These are phyloP conservation scores for Calamus simplicifolius DNA, from an alignment of 176 grass and related monocot genomes.

Conservation along the genomic window DNA sequence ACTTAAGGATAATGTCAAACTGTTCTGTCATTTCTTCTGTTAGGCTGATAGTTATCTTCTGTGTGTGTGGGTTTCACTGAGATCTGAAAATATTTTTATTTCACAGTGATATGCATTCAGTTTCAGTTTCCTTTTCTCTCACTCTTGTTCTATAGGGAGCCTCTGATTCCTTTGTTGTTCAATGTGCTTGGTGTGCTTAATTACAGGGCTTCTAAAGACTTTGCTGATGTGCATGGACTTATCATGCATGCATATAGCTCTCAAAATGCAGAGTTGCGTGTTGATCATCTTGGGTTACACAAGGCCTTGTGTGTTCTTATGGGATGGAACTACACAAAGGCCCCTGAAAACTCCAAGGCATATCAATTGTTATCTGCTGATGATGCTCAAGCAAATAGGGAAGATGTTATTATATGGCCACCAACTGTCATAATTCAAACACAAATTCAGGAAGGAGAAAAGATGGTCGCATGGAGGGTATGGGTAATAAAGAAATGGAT, in stretches of 20 bases:
- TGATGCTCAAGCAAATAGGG: conserved; percentile 73
- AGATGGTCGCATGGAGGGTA: conserved; percentile 78
- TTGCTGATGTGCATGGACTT: conserved; percentile 78
- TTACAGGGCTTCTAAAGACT: conserved; percentile 91
- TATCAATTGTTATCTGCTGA: conserved; percentile 88
- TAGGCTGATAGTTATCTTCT: no score
- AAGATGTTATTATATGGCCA: conserved; percentile 90
- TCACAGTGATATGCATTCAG: no score
- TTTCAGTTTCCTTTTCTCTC: no score
- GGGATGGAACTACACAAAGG: conserved; percentile 89
- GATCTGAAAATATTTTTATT: no score
- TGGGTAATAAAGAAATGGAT: conserved; percentile 98
- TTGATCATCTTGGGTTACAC: conserved; percentile 92
- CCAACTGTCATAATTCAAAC: conserved; percentile 88
- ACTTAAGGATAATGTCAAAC: no score
- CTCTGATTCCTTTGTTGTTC: conserved; percentile 1
- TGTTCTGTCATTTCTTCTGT: no score
- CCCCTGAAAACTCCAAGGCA: conserved; percentile 82
- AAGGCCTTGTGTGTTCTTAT: conserved; percentile 93
- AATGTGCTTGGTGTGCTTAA: conserved; percentile 1
- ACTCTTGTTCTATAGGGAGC: no score
- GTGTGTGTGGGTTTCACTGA: no score
- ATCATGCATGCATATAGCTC: conserved; percentile 81
- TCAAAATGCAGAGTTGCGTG: conserved; percentile 50
- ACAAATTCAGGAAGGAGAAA: conserved; percentile 77